phyloP scores from a whole-genome alignment of 2,329 filamentous ascomycete species.

The Lachnellula subtilissima region DNA sequence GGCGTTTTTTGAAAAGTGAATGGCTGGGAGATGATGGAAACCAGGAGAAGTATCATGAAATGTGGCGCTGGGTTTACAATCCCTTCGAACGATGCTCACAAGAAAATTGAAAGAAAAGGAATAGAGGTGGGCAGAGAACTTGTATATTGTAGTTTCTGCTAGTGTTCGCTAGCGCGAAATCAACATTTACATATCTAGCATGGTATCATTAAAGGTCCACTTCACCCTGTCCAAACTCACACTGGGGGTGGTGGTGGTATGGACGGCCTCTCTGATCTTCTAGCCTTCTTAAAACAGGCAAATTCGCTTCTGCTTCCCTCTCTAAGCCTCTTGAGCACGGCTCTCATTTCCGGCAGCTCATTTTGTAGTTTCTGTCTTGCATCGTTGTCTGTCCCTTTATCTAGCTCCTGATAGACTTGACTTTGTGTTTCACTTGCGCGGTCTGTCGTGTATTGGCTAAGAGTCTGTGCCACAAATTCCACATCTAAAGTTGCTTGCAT shows the following conservation, averaged over 20 bases:
- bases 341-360: slow-evolving; percentile 86
- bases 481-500: slow-evolving; percentile 98
- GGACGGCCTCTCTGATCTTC: slow-evolving; percentile 15
- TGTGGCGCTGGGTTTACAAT: too few relatives aligned
- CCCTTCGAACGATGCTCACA: too few relatives aligned
- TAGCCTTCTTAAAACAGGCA: slow-evolving; percentile 67
- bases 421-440: slow-evolving; percentile 76
- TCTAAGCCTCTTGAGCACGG: slow-evolving; percentile 74
- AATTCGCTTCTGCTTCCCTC: slow-evolving; percentile 83
- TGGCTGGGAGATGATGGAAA: too few relatives aligned
- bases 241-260: not conserved
- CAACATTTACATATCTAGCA: too few relatives aligned
- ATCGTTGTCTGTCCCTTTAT: slow-evolving; percentile 82
- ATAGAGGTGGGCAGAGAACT: too few relatives aligned
- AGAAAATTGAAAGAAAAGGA: too few relatives aligned
- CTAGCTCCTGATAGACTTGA: slow-evolving; percentile 87
- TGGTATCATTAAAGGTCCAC: too few relatives aligned
- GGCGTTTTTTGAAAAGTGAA: slow-evolving; percentile 4
- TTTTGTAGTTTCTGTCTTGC: slow-evolving; percentile 74
- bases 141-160: too few relatives aligned
- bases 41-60: too few relatives aligned
- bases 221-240: not conserved
- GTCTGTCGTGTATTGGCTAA: slow-evolving; percentile 84
- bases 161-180: too few relatives aligned
- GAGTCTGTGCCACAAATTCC: slow-evolving; percentile 91